phyloP scores from a whole-genome alignment of 768 basidiomycete genomes.

The Lactifluus hygrophoroides region DNA sequence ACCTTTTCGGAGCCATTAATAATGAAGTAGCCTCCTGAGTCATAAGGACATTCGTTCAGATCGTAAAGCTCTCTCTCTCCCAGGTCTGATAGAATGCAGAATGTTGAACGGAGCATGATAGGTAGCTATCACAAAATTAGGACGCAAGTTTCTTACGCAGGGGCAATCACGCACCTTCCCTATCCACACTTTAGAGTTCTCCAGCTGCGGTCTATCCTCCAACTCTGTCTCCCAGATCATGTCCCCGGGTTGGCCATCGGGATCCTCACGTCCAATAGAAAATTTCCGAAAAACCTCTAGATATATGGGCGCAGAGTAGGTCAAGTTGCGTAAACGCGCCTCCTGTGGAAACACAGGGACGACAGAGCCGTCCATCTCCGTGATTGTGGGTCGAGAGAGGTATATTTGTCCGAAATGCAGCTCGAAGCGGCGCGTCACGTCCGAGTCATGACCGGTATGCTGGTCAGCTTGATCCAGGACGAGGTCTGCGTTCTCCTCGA shows the following conservation, averaged over 20 bases:
- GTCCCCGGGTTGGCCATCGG: constrained; percentile 72
- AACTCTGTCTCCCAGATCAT: constrained; percentile 68
- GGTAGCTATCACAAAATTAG: constrained; percentile 57
- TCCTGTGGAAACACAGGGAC: constrained; percentile 96
- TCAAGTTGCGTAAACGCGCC: constrained; percentile 87
- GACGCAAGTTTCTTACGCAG: not conserved
- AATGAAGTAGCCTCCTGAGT: constrained; percentile 98
- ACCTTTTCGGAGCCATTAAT: constrained; percentile 99
- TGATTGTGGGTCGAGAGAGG: constrained; percentile 88
- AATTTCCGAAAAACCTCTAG: constrained; percentile 92
- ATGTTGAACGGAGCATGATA: constrained; percentile 94
- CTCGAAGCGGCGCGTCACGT: constrained; percentile 87
- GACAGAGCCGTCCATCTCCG: constrained; percentile 91
- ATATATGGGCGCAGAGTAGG: constrained; percentile 92
- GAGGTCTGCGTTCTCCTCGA: constrained; percentile 93
- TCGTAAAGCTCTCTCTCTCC: constrained; percentile 78
- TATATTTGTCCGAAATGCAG: constrained; percentile 98
- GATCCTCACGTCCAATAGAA: constrained; percentile 70
- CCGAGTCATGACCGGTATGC: constrained; percentile 77
- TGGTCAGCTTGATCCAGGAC: constrained; percentile 96
- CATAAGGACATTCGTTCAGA: constrained; percentile 96
- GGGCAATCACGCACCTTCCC: constrained; percentile 59
- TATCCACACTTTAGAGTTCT: constrained; percentile 84
- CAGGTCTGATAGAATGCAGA: constrained; percentile 82
- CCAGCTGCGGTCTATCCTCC: constrained; percentile 46